Evolutionary conservation across 306 rosid species (phyloP), one percentile per base, ranked within the genome.

Genomic region (Ceratonia siliqua): DNA sequence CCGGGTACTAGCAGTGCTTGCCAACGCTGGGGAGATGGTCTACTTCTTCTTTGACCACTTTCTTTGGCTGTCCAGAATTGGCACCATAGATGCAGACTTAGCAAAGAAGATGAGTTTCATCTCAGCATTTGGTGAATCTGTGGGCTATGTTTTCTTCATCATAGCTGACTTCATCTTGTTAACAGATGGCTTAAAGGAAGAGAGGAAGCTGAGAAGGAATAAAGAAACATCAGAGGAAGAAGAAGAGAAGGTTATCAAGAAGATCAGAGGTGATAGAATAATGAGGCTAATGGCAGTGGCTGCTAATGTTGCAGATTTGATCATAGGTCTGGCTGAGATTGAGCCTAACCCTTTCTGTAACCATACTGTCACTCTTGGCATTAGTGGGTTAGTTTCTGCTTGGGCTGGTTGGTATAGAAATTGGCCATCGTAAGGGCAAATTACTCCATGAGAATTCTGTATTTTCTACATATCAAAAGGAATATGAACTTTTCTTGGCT

Each of bases 381-480:
- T 94, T 18, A 87, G 97, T 81, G 98, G 98, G 1, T 81, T 94
- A 89, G 97, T 94, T 79, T 94, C 97, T 86, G 98, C 98, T 52
- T 94, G 98, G 98, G 87, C 97, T 79, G 98, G 98, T 74, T 94
- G 98, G 98, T 94, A 92, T 8, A 86, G 97, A 84, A 94, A 94
- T 30, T 94, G 97, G 98, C 98, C 98, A 5, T 81, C 92, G 0
- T 91, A 84, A 18, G 46, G 12, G 5, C 10, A 52, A 8, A 28
- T n/a, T n/a, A n/a, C 21, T 75, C 2, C 3, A 3, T 21, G 4
- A 25, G 0, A 32, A 39, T 12, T 12, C 8, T 71, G 63, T 59
- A 67, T 72, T 81, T 79, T 83, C 39, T 20, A 27, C 32, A 42
- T 66, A 14, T 78, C 2, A 52, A 8, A 62, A 73, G 5, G 15